phyloP scores from a whole-genome alignment of 2,329 filamentous ascomycete genomes.

The Pseudonectria foliicola region DNA sequence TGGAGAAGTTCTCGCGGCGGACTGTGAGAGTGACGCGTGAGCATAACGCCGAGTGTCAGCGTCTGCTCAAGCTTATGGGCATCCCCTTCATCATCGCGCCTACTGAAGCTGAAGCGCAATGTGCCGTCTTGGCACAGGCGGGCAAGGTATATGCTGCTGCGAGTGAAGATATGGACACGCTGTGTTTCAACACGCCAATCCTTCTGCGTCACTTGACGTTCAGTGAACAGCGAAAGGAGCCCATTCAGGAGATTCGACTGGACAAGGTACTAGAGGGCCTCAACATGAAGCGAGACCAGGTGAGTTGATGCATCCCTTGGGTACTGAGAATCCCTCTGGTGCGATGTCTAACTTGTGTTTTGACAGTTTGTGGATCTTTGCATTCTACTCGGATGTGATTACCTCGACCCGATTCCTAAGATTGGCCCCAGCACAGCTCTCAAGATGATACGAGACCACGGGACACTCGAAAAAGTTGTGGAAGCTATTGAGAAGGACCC shows the following conservation, averaged over 20 bases:
- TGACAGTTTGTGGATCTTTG: slow-evolving; percentile 90
- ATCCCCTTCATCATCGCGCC: slow-evolving; percentile 92
- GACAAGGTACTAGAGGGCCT: slow-evolving; percentile 81
- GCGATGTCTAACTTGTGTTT: slow-evolving; percentile 7
- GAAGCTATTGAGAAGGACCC: slow-evolving; percentile 69
- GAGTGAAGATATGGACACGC: slow-evolving; percentile 97
- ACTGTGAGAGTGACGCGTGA: slow-evolving; percentile 94
- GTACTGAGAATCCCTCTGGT: no score
- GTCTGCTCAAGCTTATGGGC: slow-evolving; percentile 87
- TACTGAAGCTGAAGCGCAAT: slow-evolving; percentile 96
- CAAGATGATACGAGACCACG: slow-evolving; percentile 89
- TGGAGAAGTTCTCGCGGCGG: slow-evolving; percentile 92
- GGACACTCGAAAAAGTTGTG: slow-evolving; percentile 78
- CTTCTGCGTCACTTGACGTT: slow-evolving; percentile 90
- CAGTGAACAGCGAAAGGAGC: slow-evolving; percentile 94
- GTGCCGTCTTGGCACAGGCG: slow-evolving; percentile 77
- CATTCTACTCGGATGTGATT: slow-evolving; percentile 95
- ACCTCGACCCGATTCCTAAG: slow-evolving; percentile 93
- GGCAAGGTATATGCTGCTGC: slow-evolving; percentile 96
- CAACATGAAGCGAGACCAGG: slow-evolving; percentile 80
- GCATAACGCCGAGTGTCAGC: slow-evolving; percentile 93
- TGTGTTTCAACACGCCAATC: slow-evolving; percentile 91
- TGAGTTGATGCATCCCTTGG: no score
- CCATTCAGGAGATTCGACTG: slow-evolving; percentile 89
- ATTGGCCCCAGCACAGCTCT: slow-evolving; percentile 86